Conservation (phyloP, 2,329 filamentous ascomycete species). For the Pseudogymnoascus sp. region DNA sequence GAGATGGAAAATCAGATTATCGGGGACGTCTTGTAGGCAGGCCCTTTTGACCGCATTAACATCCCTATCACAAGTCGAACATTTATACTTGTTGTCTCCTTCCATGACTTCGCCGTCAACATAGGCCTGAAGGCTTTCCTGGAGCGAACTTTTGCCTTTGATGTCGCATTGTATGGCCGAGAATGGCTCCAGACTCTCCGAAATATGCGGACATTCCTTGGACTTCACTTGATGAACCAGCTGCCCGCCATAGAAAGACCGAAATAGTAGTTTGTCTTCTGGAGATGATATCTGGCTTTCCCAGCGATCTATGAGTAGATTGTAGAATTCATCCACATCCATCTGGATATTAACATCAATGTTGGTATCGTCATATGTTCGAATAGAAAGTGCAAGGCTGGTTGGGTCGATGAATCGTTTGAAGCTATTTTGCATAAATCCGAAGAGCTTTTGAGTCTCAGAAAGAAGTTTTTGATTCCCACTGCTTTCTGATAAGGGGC, state of each 20-base stretch:
- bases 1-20: conserved; percentile 91
- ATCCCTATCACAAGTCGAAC: conserved; percentile 77
- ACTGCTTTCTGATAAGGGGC: conserved; percentile 42
- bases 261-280: conserved; percentile 65
- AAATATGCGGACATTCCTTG: conserved; percentile 89
- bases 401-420: conserved; percentile 66
- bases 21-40: conserved; percentile 84
- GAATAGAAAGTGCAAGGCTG: conserved; percentile 66
- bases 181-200: conserved; percentile 82
- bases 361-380: conserved; percentile 70
- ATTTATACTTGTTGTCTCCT: conserved; percentile 98
- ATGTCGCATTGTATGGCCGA: conserved; percentile 95
- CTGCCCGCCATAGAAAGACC: conserved; percentile 83
- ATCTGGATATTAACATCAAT: conserved; percentile 90
- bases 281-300: conserved; percentile 68
- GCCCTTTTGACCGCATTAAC: conserved; percentile 91
- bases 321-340: conserved; percentile 98
- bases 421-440: conserved; percentile 76
- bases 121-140: conserved; percentile 89
- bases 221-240: conserved; percentile 93
- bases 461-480: conserved; percentile 61
- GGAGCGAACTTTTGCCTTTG: conserved; percentile 76
- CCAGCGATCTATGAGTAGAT: conserved; percentile 83
- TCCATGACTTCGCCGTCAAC: conserved; percentile 95
- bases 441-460: conserved; percentile 77